These are phyloP conservation scores for Verticillium tricorpus DNA, from an alignment of 2,329 filamentous ascomycete genomes.

Conservation along the genomic window DNA sequence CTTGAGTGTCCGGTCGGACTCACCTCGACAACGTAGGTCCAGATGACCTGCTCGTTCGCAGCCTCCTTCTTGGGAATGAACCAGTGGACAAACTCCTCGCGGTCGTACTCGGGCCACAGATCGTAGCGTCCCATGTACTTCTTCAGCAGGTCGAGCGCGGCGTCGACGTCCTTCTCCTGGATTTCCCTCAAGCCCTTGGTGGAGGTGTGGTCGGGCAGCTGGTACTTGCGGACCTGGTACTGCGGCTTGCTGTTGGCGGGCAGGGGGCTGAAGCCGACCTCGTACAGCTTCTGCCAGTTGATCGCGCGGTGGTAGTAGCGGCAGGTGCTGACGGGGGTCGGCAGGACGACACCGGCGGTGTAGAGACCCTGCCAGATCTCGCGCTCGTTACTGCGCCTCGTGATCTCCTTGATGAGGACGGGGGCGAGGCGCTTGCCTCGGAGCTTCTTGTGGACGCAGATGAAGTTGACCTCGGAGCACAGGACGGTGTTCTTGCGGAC, in stretches of 20 bases:
- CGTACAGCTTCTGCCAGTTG: conserved; percentile 94
- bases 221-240: conserved; percentile 82
- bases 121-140: conserved; percentile 78
- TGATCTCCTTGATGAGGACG: conserved; percentile 96
- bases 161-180: conserved; percentile 71
- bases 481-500: conserved; percentile 72
- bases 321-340: conserved; percentile 87
- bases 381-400: conserved; percentile 79
- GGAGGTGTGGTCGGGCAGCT: conserved; percentile 68
- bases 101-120: conserved; percentile 75
- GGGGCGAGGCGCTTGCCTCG: conserved; percentile 88
- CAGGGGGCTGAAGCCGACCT: conserved; percentile 88
- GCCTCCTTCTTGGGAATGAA: conserved; percentile 65
- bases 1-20: conserved; percentile 9
- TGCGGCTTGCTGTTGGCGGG: conserved; percentile 78
- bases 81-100: conserved; percentile 85
- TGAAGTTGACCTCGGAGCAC: conserved; percentile 94
- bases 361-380: conserved; percentile 94
- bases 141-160: conserved; percentile 68
- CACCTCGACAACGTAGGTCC: conserved; percentile 87
- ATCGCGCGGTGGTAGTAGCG: conserved; percentile 92
- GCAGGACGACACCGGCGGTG: conserved; percentile 86
- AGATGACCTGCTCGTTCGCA: conserved; percentile 75
- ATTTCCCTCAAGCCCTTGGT: conserved; percentile 76
- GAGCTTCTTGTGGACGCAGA: conserved; percentile 97